Conservation (phyloP, 129 eudicot genomes). For the Flaveria sonorensis region DNA sequence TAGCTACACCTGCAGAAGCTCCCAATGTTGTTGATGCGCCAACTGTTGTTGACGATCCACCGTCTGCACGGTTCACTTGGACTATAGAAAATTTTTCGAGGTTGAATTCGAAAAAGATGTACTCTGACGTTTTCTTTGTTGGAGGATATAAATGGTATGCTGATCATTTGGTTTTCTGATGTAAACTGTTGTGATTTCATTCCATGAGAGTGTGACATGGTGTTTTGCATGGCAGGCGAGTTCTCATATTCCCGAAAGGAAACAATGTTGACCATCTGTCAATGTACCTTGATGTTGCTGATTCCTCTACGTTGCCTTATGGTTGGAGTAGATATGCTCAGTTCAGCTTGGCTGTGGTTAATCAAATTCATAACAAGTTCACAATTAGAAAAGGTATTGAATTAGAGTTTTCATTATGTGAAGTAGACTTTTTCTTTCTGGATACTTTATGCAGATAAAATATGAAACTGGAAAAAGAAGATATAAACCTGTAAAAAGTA, state of each 20-base stretch:
- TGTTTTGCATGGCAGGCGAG: conserved; percentile 56
- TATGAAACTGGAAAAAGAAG: too few relatives aligned
- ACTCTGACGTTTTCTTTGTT: conserved; percentile 66
- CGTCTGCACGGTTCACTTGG: conserved; percentile 81
- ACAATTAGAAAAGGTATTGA: conserved; percentile 71
- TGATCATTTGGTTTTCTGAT: not conserved
- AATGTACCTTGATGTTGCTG: conserved; percentile 90
- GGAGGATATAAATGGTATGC: conserved; percentile 93
- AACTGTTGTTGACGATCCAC: conserved; percentile 73
- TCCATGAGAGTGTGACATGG: conserved; percentile 3
- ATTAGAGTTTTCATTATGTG: not conserved
- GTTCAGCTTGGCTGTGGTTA: conserved; percentile 72
- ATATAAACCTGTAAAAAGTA: too few relatives aligned
- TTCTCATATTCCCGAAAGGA: conserved; percentile 83
- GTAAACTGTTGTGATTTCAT: conserved; percentile 1
- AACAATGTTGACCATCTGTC: conserved; percentile 87
- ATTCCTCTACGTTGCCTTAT: conserved; percentile 63
- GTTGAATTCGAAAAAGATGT: conserved; percentile 57
- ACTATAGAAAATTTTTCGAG: conserved; percentile 70
- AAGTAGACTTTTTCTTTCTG: not conserved
- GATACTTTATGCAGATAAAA: too few relatives aligned
- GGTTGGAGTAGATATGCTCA: conserved; percentile 93
- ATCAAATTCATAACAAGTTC: conserved; percentile 67
- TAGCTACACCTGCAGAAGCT: conserved; percentile 62
- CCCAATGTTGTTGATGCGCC: conserved; percentile 58